phyloP scores from a whole-genome alignment of 106 monocot species.

The Dendrobium huoshanense region DNA sequence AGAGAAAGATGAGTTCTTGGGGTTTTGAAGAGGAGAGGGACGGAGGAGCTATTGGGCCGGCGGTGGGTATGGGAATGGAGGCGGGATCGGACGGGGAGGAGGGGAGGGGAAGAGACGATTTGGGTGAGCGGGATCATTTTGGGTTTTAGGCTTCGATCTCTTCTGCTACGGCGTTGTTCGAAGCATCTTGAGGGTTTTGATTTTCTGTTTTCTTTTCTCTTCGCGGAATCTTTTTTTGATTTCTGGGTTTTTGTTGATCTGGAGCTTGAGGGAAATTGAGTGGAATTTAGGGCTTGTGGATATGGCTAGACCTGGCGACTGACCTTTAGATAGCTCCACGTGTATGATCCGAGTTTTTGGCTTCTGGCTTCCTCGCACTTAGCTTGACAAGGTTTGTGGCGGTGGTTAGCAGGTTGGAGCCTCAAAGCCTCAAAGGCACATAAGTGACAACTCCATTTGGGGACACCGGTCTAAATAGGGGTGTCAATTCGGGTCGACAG shows the following conservation, averaged over 20 bases:
- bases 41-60: slow-evolving; percentile 8
- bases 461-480: too few relatives aligned
- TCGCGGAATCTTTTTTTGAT: too few relatives aligned
- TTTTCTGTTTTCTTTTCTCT: too few relatives aligned
- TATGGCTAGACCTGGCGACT: not conserved
- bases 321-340: slow-evolving; percentile 5
- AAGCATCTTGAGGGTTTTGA: not conserved
- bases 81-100: slow-evolving; percentile 4
- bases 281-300: not conserved
- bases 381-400: too few relatives aligned
- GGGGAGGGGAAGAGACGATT: slow-evolving; percentile 4
- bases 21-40: not conserved
- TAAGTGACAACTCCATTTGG: too few relatives aligned
- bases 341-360: not conserved
- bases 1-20: slow-evolving; percentile 7
- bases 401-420: too few relatives aligned
- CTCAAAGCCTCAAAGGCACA: too few relatives aligned
- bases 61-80: not conserved
- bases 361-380: not conserved
- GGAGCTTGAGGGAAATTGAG: not conserved
- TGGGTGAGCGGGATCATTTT: slow-evolving; percentile 2
- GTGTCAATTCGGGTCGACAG: too few relatives aligned
- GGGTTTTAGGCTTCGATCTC: not conserved
- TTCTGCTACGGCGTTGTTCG: not conserved
- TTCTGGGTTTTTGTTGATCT: not conserved